Base-by-base conservation (phyloP, 352 stramenopile species). In the Phytophthora syringae region DNA sequence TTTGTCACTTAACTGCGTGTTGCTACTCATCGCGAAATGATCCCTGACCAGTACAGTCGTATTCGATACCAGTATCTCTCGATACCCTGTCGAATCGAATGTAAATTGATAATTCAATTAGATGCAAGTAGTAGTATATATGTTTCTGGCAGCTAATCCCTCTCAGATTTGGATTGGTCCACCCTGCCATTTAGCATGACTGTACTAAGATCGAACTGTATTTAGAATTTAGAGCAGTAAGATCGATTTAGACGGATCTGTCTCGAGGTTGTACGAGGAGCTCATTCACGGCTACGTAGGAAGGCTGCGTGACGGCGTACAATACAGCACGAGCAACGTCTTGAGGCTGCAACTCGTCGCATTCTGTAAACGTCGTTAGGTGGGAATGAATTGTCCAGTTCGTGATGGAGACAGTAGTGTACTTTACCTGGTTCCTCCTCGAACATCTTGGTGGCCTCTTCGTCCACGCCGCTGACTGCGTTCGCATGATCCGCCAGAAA, bases 251-350 rank as follows among this genome's bases (percentile, higher is more conserved):
- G 28, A 82, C 80, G n/a, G 79, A 78, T 60, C 95, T 84, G 64
- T 96, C 90, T 21, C 89, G 83, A n/a, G 90, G 84, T 61, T 97
- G 86, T 36, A 97, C 87, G 25, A 97, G 77, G 21, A 97, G 73
- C 60, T 93, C 87, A 68, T 97, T 97, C 42, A 97, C 83, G n/a
- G 87, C 84, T 16, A 96, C 86, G 72, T 96, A 88, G 18, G 74
- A 40, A 11, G 91, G 90, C 43, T 93, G 86, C 10, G 80, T 89
- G 47, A 97, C 76, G 5, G 89, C 86, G 60, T 93, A 97, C 25
- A 97, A 49, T 18, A 97, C 89, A 4, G 89, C 88, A 45, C 86
- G 77, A 7, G 80, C 89, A 28, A 97, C 72, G 63, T 97, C 88
- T 54, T 85, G 50, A 7, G 86, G 70, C 70, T 95, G 79, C 32